Base-by-base conservation (phyloP, 2,329 filamentous ascomycete genomes). In the Colletotrichum cuscutae region DNA sequence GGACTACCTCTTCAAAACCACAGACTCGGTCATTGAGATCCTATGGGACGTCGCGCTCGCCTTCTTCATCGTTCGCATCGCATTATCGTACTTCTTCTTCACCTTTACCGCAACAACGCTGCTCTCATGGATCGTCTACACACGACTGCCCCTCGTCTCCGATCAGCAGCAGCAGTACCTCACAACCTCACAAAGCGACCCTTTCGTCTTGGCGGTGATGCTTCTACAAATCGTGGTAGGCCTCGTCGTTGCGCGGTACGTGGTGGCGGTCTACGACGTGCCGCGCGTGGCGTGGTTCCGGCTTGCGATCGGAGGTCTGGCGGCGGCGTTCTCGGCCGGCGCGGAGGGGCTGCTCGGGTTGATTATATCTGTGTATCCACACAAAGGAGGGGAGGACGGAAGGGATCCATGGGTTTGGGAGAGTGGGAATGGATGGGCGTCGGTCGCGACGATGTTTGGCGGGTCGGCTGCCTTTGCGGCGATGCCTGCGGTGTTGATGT, bases 31-130 rank as follows among this genome's bases (percentile, higher is more conserved):
- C 42, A 78, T 84, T 64, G 80, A 82, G 52, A 63, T 83, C 62
- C 77, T 84, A 66, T 84, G 81, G 81, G 80, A 83, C 75, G 74
- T 83, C 22, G 79, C 80, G 53, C 77, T 84, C 13, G 77, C 78
- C 46, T 77, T 82, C 68, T 83, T 82, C 76, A 75, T 81, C 75
- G 49, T 81, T 62, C 77, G 79, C 63, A 76, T 81, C 54, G 78
- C 78, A 30, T 75, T 80, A 58, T 70, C 77, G 62, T 82, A 84
- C 71, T 79, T 81, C 63, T 12, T 74, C 22, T 76, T 81, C 65
- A 77, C 76, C 28, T 77, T 80, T 64, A 19, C 73, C 30, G 76
- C 79, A 5, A 74, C 76, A 30, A 53, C 71, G n/a, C 22, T 76
- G 26, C 65, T 78, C 12, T 37, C 63, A 26, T 74, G 67, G 68